Base-by-base conservation (phyloP, 2,329 filamentous ascomycete species). In the Diaporthe ampelina region DNA sequence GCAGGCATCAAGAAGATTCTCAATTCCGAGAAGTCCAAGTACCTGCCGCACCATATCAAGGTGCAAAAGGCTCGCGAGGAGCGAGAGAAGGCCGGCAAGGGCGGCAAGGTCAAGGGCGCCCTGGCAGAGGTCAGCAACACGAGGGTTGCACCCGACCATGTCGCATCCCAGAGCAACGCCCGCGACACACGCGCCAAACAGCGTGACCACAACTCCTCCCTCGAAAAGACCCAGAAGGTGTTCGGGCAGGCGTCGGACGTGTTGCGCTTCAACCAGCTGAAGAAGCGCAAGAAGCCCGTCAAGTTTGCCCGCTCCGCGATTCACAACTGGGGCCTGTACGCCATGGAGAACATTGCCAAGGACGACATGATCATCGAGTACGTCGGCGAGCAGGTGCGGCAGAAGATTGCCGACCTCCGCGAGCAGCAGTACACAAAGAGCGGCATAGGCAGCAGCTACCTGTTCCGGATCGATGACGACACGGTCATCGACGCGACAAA, bases 331-430 rank as follows among this genome's bases (percentile, higher is more conserved):
- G 97, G 97, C 37, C 86, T 99, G 37, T 99, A 99, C 81, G 95
- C 97, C 4, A 96, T 98, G 88, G 97, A 99, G 85, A 97, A 97
- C 81, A 99, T 99, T 77, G 91, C 94, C 75, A 95, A 96, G 82
- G 97, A 98, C 83, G 97, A 99, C 84, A 98, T 99, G 95, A 99
- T 99, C 82, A 99, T 99, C 81, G 97, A 99, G 85, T 99, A 99
- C 82, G 97, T 99, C 15, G 97, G 97, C 75, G 97, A 99, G 85
- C 97, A 98, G 83, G 95, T 99, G 50, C 92, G 97, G 73, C 97
- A 99, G 84, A 95, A 97, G 81, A 97, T 99, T 75, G 95, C 97
- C n/a, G 97, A 99, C 83, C 92, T 98, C 81, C 93, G 97, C 73
- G 97, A 99, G 86, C 91, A 93, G 77, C 91, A 93, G 75, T 99